A percentile compares a stretch with the other conserved stretches of the same genome.
These are phyloP conservation scores for Penicillium bialowiezense DNA, from an alignment of 495 filamentous ascomycete genomes.

Conservation along the genomic window DNA sequence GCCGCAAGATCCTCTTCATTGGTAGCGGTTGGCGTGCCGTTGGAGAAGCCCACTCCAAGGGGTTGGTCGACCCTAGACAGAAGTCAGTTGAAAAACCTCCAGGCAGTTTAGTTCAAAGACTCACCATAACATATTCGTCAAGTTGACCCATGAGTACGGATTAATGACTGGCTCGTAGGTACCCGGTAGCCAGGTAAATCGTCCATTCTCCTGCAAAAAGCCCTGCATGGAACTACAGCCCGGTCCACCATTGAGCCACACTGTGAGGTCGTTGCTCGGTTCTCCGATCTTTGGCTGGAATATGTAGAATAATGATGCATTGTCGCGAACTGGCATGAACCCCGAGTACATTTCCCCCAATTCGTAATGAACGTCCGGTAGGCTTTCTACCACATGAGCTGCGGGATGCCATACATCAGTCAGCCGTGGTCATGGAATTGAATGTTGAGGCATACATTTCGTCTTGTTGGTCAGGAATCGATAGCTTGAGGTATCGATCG, in stretches of 20 bases:
- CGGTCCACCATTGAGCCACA: slow-evolving; percentile 2
- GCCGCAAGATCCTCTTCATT: not conserved
- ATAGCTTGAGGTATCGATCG: not conserved
- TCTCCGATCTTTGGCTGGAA: slow-evolving; percentile 3
- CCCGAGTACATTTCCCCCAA: slow-evolving; percentile 57
- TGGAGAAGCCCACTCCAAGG: slow-evolving; percentile 2
- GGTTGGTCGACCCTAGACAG: slow-evolving; percentile 2
- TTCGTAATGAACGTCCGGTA: slow-evolving; percentile 63
- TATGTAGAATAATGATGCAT: slow-evolving; percentile 1
- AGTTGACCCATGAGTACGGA: slow-evolving; percentile 3
- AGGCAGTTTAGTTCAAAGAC: no score
- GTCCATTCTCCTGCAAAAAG: not conserved
- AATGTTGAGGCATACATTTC: slow-evolving; percentile 2
- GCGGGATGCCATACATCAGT: not conserved
- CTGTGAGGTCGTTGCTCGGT: not conserved
- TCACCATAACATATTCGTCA: slow-evolving; percentile 5
- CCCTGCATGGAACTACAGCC: slow-evolving; percentile 6
- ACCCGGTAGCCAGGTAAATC: not conserved
- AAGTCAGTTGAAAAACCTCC: no score
- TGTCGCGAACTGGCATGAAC: not conserved
- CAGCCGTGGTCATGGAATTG: no score
- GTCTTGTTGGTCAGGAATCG: not conserved
- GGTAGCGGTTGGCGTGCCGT: not conserved
- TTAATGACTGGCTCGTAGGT: slow-evolving; percentile 4
- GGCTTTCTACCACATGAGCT: slow-evolving; percentile 1